These are phyloP conservation scores for Hypoxylon sp. DNA, from an alignment of 2,329 filamentous ascomycete genomes.

Conservation along the genomic window DNA sequence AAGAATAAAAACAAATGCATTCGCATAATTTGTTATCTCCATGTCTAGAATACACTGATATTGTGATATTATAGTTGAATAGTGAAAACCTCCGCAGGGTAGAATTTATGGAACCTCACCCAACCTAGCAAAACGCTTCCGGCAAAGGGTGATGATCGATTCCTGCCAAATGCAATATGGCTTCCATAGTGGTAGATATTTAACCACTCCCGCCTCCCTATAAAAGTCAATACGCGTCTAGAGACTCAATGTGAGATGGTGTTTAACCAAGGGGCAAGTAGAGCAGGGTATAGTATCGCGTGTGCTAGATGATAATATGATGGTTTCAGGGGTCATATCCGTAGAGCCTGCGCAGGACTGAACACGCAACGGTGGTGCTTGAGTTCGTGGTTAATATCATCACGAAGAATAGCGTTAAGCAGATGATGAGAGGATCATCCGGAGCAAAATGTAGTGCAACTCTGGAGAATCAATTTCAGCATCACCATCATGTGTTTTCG, in stretches of 20 bases:
- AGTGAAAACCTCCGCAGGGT: conserved; percentile 1
- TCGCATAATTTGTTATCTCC: not conserved
- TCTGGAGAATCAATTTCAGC: too few relatives aligned
- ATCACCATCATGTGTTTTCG: not conserved
- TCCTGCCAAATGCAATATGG: not conserved
- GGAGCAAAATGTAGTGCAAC: too few relatives aligned
- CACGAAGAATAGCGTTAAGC: not conserved
- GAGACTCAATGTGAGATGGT: not conserved
- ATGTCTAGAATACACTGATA: not conserved
- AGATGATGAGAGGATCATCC: not conserved
- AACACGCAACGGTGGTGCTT: not conserved
- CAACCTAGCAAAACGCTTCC: not conserved
- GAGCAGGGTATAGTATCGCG: not conserved
- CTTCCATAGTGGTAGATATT: not conserved
- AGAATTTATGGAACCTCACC: not conserved
- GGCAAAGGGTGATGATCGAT: not conserved
- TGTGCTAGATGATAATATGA: not conserved
- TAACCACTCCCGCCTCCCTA: too few relatives aligned
- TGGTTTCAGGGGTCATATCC: not conserved
- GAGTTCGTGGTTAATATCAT: not conserved
- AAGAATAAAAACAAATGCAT: not conserved
- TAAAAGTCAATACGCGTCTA: not conserved
- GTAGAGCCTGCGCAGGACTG: not conserved
- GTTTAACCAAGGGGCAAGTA: not conserved
- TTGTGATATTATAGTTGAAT: not conserved